phyloP scores from a whole-genome alignment of 441 rosid species.

The Euphorbia schlechtendalii region DNA sequence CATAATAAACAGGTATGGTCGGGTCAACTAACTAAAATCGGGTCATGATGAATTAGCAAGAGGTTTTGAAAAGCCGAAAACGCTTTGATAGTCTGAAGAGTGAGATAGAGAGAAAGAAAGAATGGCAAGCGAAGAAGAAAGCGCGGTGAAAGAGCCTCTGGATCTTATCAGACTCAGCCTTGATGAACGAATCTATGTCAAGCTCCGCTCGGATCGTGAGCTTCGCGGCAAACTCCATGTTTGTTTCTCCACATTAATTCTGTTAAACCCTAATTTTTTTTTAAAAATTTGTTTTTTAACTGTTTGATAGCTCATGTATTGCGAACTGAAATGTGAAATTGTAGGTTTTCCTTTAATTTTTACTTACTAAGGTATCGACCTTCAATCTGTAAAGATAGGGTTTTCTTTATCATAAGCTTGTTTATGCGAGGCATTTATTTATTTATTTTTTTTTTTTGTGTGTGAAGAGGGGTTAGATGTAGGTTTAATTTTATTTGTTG shows the following conservation, averaged over 20 bases:
- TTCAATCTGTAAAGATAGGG: neutral
- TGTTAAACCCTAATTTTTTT: neutral
- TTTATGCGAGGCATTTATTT: neutral
- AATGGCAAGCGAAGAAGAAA: constrained; percentile 89
- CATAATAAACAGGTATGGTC: no score
- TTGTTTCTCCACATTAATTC: neutral
- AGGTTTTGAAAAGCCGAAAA: neutral
- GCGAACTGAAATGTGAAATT: no score
- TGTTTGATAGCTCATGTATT: no score
- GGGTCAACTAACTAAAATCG: neutral
- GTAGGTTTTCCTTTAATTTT: no score
- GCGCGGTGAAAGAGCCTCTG: constrained; percentile 93
- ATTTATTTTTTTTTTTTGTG: neutral
- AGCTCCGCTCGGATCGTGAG: constrained; percentile 98
- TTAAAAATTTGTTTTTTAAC: no score
- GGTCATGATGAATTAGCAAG: neutral
- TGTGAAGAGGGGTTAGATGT: no score
- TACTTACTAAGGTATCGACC: neutral
- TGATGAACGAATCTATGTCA: constrained; percentile 96
- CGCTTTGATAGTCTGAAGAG: neutral
- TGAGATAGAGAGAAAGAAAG: neutral
- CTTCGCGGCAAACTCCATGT: constrained; percentile 99
- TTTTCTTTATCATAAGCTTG: neutral
- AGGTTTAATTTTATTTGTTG: no score
- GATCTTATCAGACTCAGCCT: constrained; percentile 95